Base-by-base conservation (phyloP, 176 grass and related monocot species). In the Chrysopogon serrulatus region DNA sequence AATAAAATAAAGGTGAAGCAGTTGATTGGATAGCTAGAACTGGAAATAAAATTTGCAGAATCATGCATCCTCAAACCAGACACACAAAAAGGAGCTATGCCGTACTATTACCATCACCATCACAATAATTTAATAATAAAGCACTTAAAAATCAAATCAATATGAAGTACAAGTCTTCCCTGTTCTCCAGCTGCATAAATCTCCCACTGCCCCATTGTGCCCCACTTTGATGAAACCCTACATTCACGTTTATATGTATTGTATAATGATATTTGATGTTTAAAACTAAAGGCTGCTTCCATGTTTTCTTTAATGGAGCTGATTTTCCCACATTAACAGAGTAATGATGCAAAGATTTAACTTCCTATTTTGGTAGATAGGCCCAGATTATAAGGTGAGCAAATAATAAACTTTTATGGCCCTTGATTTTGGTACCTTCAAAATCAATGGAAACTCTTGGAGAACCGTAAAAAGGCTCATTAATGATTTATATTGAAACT, bases 21-120 rank as follows among this genome's bases (percentile, higher is more conserved):
- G 66, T 34, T 48, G 8, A 66, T 10, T 47, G 30, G 21, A 26
- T 33, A 49, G 45, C 15, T 18, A 10, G 9, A 54, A 16, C 51
- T 57, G 16, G 57, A 73, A 77, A 82, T 23, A 23, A 67, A 67
- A 49, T 84, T 51, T 76, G 73, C 28, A 9, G 40, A 79, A 42
- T 74, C 44, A 65, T 84, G 59, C 27, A 78, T 49, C 54, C 27
- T 31, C 54, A 65, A 77, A 76, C 23, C 21, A 82, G 35, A 45
- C 1, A 65, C 31, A 73, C 6, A 47, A 59, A 80, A 73, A 51
- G 15, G 24, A 71, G 68, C 23, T 10, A 71, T 59, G 19, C 9
- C 65, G 17, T 72, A 45, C 24, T 34, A 39, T 54, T 39, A 74
- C 66, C 57, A 35, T 64, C 19, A 63, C 62, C 34, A 83, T 6